phyloP scores from a whole-genome alignment of 106 monocot genomes.

The Allium fistulosum region DNA sequence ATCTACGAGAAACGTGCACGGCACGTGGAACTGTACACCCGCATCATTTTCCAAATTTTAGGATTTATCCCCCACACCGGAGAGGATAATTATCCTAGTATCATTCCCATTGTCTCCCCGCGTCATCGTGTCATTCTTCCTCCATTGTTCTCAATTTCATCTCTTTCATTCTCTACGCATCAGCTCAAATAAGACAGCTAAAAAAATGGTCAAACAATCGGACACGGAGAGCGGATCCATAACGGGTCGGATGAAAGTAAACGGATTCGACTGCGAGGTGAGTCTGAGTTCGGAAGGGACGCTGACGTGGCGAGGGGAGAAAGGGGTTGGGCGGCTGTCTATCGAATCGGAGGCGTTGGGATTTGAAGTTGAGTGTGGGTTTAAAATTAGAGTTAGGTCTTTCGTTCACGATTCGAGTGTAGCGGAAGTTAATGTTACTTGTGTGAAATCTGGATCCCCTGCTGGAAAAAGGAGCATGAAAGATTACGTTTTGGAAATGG shows the following conservation, averaged over 20 bases:
- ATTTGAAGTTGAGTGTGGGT: conserved; percentile 25
- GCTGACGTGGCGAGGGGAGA: conserved; percentile 37
- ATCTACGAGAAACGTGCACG: too few species aligned
- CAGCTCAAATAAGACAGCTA: neutral
- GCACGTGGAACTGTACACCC: too few species aligned
- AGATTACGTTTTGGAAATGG: conserved; percentile 62
- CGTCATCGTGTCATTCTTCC: neutral
- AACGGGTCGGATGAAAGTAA: conserved; percentile 27
- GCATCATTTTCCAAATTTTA: too few species aligned
- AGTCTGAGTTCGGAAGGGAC: conserved; percentile 23
- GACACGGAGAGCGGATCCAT: neutral
- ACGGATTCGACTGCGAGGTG: conserved; percentile 38
- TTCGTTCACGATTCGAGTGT: conserved; percentile 12
- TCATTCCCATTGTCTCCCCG: too few species aligned
- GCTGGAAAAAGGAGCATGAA: conserved; percentile 30
- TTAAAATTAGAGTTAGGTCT: conserved; percentile 29
- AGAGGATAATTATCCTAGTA: too few species aligned
- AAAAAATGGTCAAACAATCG: conserved; percentile 3
- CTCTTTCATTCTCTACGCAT: neutral
- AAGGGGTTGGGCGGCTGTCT: conserved; percentile 22
- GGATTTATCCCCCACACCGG: too few species aligned
- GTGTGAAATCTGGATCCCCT: neutral
- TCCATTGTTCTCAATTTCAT: neutral
- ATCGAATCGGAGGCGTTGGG: conserved; percentile 70
- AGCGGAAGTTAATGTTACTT: neutral